These are phyloP conservation scores for Piper longum DNA, from an alignment of 164 flowering plant species.

Conservation along the genomic window DNA sequence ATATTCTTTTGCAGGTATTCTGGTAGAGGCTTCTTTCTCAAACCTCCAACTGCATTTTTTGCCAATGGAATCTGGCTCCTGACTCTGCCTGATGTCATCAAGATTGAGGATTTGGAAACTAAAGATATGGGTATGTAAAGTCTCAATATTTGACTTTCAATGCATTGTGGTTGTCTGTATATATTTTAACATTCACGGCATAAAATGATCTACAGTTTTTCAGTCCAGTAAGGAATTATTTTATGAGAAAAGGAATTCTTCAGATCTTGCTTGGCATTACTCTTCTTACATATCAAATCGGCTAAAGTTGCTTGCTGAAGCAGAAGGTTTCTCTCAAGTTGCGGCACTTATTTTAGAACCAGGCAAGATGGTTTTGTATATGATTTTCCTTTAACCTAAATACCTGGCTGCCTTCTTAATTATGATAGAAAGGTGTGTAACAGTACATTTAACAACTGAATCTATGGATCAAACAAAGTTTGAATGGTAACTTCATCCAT, in stretches of 20 bases:
- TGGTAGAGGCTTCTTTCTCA: conserved; percentile 85
- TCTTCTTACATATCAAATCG: conserved; percentile 42
- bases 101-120: conserved; percentile 10
- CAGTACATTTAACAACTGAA: too few relatives aligned
- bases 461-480: too few relatives aligned
- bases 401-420: not conserved
- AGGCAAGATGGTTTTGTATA: conserved; percentile 33
- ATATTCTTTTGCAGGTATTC: conserved; percentile 46
- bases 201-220: conserved; percentile 39
- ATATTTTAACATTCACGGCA: not conserved
- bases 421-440: too few relatives aligned
- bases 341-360: conserved; percentile 93
- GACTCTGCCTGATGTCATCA: conserved; percentile 38
- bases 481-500: too few relatives aligned
- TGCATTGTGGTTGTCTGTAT: not conserved
- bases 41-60: conserved; percentile 70
- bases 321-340: conserved; percentile 19
- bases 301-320: conserved; percentile 18
- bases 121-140: conserved; percentile 34
- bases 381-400: not conserved
- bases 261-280: conserved; percentile 45
- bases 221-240: conserved; percentile 51
- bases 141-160: not conserved
- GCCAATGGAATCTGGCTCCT: conserved; percentile 42
- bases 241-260: conserved; percentile 35